A percentile compares a stretch with the other conserved stretches of the same genome.
These are phyloP conservation scores for Manihot esculenta DNA, from an alignment of 441 rosid species.

Conservation along the genomic window DNA sequence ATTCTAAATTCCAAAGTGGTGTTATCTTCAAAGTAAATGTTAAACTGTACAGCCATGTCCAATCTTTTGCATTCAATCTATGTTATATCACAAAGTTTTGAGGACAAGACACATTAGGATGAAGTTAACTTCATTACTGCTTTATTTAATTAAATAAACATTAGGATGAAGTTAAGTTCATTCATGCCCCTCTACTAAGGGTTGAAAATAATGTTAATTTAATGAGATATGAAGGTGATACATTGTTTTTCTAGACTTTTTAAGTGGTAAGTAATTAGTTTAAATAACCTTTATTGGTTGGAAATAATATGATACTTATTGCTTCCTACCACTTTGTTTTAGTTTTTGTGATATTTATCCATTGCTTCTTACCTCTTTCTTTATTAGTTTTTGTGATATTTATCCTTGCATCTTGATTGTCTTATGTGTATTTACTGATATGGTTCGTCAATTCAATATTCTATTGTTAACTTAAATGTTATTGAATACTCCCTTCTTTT, in stretches of 20 bases:
- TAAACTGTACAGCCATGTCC: not conserved
- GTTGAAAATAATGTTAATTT: not conserved
- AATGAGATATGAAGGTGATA: not conserved
- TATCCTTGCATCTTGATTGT: not conserved
- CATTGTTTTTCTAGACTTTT: not conserved
- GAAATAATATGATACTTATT: not conserved
- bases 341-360: not conserved
- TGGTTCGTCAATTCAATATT: not conserved
- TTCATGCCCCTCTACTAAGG: not conserved
- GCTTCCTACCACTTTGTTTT: not conserved
- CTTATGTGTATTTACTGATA: not conserved
- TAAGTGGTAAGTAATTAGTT: not conserved
- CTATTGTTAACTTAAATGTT: not conserved
- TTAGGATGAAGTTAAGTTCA: too few species aligned
- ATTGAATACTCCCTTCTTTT: slow-evolving; percentile 15
- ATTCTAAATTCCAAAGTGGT: not conserved
- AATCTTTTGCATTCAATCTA: not conserved
- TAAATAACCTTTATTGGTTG: not conserved
- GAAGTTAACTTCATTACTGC: not conserved
- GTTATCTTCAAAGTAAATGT: not conserved
- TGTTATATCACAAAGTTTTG: not conserved
- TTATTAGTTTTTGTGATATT: not conserved
- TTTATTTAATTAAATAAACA: not conserved
- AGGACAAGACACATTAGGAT: not conserved
- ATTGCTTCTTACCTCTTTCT: not conserved